Evolutionary conservation across 371 early-diverging fungal genomes (phyloP).

Genomic region (Circinella minor): DNA sequence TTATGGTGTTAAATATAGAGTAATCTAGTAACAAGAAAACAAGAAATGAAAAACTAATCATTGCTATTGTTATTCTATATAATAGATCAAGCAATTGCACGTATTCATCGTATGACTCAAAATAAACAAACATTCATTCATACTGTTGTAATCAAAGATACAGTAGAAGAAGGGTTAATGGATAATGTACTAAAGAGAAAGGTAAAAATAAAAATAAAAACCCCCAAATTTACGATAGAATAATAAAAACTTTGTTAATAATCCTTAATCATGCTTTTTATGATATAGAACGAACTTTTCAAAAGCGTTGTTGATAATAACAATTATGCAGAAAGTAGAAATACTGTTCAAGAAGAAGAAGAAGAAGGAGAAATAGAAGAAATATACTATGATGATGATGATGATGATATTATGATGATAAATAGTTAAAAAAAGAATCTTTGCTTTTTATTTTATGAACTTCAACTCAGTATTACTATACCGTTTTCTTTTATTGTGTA

Average conservation of each 20-base stretch:
- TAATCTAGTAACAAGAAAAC: too few relatives aligned
- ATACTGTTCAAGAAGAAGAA: neutral
- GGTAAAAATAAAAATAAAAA: constrained; percentile 15
- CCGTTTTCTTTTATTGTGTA: too few relatives aligned
- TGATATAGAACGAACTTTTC: constrained; percentile 12
- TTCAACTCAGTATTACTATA: too few relatives aligned
- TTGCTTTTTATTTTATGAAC: too few relatives aligned
- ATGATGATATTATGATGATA: neutral
- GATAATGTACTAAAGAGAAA: constrained; percentile 44
- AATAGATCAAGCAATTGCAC: constrained; percentile 45
- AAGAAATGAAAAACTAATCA: too few relatives aligned
- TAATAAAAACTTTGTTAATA: neutral
- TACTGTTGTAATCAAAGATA: constrained; percentile 46
- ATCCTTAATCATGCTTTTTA: neutral
- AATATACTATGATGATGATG: neutral
- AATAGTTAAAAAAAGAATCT: neutral
- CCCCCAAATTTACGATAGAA: too few relatives aligned
- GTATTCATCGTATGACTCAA: constrained; percentile 54
- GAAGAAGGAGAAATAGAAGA: neutral
- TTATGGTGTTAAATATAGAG: too few relatives aligned
- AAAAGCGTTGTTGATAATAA: constrained; percentile 8
- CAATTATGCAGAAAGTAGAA: neutral
- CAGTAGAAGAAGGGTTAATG: constrained; percentile 47
- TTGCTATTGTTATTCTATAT: neutral
- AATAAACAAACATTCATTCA: constrained; percentile 44